A percentile compares a stretch with the other conserved stretches of the same genome.
phyloP scores from a whole-genome alignment of 1,284 basidiomycete genomes.

The Schizophyllum amplum region DNA sequence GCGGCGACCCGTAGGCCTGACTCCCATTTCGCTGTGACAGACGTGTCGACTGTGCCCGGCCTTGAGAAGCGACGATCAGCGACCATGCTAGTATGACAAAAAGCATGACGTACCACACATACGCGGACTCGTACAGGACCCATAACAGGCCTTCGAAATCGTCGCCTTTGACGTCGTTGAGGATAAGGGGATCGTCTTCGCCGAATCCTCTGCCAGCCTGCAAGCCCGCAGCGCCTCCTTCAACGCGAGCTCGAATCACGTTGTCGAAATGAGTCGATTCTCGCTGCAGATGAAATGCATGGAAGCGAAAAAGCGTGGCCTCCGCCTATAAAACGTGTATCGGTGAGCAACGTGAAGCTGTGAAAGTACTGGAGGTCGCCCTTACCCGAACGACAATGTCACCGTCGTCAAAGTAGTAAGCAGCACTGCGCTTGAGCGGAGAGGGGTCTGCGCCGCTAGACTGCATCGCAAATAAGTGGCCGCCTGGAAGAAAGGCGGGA shows the following conservation, averaged over 20 bases:
- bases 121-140: conserved; percentile 44
- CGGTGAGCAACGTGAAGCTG: background rate
- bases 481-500: no score
- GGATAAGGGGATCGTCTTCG: conserved; percentile 41
- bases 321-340: background rate
- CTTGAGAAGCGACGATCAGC: background rate
- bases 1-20: background rate
- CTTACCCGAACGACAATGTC: background rate
- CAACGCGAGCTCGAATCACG: background rate
- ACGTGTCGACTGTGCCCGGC: background rate
- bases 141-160: conserved; percentile 56
- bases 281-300: background rate
- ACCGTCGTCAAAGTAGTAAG: background rate
- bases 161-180: conserved; percentile 37
- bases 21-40: background rate
- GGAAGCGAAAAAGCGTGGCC: background rate
- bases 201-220: background rate
- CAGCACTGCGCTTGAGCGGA: no score
- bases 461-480: no score
- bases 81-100: background rate
- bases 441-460: no score
- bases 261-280: background rate
- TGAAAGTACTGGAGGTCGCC: background rate
- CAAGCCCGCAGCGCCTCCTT: background rate
- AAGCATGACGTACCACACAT: background rate